A percentile compares a stretch with the other conserved stretches of the same genome.
Evolutionary conservation across 2,329 filamentous ascomycete species (phyloP).

Genomic region (Aureobasidium sp.): DNA sequence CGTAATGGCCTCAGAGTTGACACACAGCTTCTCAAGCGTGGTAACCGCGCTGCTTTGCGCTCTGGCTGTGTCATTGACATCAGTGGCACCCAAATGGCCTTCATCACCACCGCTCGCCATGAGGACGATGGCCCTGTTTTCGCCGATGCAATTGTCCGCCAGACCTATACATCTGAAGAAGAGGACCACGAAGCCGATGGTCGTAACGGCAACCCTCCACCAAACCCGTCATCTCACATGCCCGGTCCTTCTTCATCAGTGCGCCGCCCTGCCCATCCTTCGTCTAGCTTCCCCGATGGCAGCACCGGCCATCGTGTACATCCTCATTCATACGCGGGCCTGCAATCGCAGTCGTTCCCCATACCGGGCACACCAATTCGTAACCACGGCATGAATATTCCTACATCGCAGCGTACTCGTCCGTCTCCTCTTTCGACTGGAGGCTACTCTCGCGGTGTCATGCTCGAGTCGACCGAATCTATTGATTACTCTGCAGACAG

Average conservation of each 20-base stretch:
- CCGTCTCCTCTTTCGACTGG: conserved; percentile 37
- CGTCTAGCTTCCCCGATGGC: conserved; percentile 19
- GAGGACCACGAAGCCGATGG: conserved; percentile 29
- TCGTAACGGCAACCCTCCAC: conserved; percentile 15
- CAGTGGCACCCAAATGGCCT: conserved; percentile 95
- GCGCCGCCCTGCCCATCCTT: conserved; percentile 15
- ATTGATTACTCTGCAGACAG: conserved; percentile 76
- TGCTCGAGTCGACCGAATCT: conserved; percentile 47
- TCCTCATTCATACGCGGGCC: conserved; percentile 29
- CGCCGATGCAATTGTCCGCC: conserved; percentile 32
- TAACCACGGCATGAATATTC: conserved; percentile 19
- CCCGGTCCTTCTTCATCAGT: conserved; percentile 12
- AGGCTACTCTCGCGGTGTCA: conserved; percentile 42
- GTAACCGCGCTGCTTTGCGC: conserved; percentile 57
- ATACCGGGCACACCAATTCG: conserved; percentile 31
- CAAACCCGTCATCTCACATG: conserved; percentile 12
- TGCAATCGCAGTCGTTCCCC: conserved; percentile 29
- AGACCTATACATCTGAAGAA: conserved; percentile 35
- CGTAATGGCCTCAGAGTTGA: conserved; percentile 88
- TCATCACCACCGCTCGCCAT: conserved; percentile 75
- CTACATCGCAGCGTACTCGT: conserved; percentile 28
- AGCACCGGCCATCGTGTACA: conserved; percentile 25
- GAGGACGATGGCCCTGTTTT: conserved; percentile 64
- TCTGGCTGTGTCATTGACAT: conserved; percentile 92
- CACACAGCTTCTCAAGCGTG: conserved; percentile 61